These are phyloP conservation scores for Vairimorpha apis DNA, from an alignment of 371 early-diverging fungal species.

Conservation along the genomic window DNA sequence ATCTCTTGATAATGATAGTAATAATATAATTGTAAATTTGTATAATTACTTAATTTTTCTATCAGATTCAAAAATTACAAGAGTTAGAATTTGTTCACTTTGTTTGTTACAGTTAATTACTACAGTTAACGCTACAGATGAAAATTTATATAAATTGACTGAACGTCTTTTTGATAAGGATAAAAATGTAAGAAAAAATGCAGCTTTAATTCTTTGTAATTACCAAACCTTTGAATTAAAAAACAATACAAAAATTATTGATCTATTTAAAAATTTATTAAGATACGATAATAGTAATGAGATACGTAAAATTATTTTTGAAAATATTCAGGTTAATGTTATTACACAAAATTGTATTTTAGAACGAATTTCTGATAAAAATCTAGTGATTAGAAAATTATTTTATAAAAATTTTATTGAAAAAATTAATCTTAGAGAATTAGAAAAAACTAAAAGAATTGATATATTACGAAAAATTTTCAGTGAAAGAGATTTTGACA, in stretches of 20 bases:
- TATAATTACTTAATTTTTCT: conserved; percentile 26
- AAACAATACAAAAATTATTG: conserved; percentile 19
- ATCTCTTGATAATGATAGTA: not conserved
- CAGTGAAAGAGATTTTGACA: conserved; percentile 50
- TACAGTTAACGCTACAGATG: not conserved
- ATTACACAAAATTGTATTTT: conserved; percentile 31
- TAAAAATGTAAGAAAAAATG: conserved; percentile 48
- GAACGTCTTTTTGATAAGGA: conserved; percentile 58
- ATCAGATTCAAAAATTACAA: not conserved
- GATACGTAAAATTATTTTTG: conserved; percentile 31
- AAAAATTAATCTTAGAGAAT: conserved; percentile 32
- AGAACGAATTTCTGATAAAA: conserved; percentile 46
- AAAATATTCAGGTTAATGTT: conserved; percentile 20
- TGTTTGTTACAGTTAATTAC: not conserved
- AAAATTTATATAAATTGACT: conserved; percentile 28
- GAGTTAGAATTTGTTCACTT: not conserved
- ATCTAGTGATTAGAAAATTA: conserved; percentile 37
- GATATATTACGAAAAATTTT: conserved; percentile 39
- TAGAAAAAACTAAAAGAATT: conserved; percentile 22
- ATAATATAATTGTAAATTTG: not conserved
- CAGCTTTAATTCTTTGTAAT: conserved; percentile 27
- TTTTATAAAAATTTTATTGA: conserved; percentile 43
- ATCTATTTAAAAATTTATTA: conserved; percentile 46
- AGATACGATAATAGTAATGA: conserved; percentile 42
- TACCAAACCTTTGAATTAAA: conserved; percentile 42